These are phyloP conservation scores for Paramecium sonneborni DNA, from an alignment of 73 alveolate genomes.

Conservation along the genomic window DNA sequence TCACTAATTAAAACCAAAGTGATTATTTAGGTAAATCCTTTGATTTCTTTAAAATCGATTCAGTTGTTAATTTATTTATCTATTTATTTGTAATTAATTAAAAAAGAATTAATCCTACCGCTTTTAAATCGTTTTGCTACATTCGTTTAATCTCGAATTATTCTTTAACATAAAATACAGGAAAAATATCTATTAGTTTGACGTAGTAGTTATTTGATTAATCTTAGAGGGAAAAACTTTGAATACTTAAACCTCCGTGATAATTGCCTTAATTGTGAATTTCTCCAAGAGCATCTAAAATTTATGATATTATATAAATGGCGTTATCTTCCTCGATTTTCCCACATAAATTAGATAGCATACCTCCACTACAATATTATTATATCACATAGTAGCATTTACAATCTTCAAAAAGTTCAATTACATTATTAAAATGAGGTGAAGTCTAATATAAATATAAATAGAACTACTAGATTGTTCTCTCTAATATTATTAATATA, in stretches of 20 bases:
- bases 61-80: neutral
- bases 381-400: neutral
- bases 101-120: neutral
- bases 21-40: neutral
- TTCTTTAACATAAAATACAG: neutral
- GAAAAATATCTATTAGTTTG: neutral
- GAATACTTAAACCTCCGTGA: neutral
- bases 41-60: neutral
- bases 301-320: neutral
- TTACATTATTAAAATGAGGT: neutral
- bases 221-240: neutral
- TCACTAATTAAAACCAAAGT: neutral
- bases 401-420: neutral
- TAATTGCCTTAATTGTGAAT: neutral
- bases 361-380: neutral
- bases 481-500: neutral
- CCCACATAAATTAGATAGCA: neutral
- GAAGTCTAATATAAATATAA: neutral
- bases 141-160: neutral
- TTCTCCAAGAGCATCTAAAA: neutral
- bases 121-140: neutral
- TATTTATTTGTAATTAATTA: neutral
- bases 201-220: neutral
- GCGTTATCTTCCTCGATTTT: neutral
- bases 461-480: neutral